These are phyloP conservation scores for Trichoderma gracile DNA, from an alignment of 2,329 filamentous ascomycete genomes.

Conservation along the genomic window DNA sequence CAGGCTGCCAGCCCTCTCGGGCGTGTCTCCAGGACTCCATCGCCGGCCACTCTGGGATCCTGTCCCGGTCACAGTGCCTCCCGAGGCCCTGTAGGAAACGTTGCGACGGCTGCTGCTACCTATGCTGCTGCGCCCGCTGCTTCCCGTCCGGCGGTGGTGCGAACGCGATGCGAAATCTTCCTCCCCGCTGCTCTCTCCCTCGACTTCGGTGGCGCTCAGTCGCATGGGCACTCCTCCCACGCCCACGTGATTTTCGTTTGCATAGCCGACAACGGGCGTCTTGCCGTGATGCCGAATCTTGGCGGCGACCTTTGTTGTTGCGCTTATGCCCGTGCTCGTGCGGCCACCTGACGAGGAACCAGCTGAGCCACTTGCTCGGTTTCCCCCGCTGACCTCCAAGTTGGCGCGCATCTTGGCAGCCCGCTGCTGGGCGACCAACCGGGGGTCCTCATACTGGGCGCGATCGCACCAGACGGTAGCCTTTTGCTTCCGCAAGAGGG, in stretches of 20 bases:
- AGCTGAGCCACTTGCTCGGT: conserved; percentile 51
- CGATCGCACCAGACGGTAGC: conserved; percentile 98
- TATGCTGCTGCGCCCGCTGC: conserved; percentile 72
- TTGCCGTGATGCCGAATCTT: conserved; percentile 91
- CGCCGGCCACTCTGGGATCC: conserved; percentile 43
- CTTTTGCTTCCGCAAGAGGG: conserved; percentile 94
- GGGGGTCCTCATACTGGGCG: conserved; percentile 86
- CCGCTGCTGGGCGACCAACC: conserved; percentile 77
- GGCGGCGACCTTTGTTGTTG: conserved; percentile 67
- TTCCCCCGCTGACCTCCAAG: conserved; percentile 70
- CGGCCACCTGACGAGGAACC: conserved; percentile 44
- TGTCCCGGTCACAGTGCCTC: conserved; percentile 37
- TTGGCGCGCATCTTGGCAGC: conserved; percentile 85
- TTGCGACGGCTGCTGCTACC: conserved; percentile 51
- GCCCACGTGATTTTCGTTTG: conserved; percentile 71
- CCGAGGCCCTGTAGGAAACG: conserved; percentile 54
- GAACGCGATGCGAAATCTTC: conserved; percentile 51
- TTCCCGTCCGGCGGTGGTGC: conserved; percentile 70
- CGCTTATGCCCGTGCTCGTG: conserved; percentile 63
- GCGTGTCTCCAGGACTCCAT: conserved; percentile 58
- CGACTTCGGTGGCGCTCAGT: conserved; percentile 91
- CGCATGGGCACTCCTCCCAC: conserved; percentile 84
- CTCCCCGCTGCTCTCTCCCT: conserved; percentile 80
- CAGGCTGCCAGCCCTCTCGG: conserved; percentile 56
- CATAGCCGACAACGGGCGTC: conserved; percentile 75